Base-by-base conservation (phyloP, 2,329 filamentous ascomycete species). In the Stagonosporopsis cucurbitacearum region DNA sequence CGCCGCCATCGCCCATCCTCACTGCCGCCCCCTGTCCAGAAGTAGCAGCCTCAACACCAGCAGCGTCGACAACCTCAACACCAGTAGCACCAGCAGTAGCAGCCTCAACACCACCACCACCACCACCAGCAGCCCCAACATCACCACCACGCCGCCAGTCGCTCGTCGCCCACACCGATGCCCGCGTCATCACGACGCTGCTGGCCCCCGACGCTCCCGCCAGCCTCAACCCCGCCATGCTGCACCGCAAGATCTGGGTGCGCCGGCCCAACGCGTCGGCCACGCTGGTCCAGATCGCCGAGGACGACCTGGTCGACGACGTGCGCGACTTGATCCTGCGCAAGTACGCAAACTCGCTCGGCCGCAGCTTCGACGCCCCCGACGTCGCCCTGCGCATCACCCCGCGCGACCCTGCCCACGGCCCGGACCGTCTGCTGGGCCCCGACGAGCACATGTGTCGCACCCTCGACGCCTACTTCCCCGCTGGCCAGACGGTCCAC, bases 321-420 rank as follows among this genome's bases (percentile, higher is more conserved):
- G 88, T 96, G 59, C 89, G 94, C 66, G 95, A 97, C 66, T 86
- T 92, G 81, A 95, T 98, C 54, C 80, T 98, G 66, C 87, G 86
- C 69, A 98, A 98, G 80, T 99, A 98, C 75, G 87, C 88, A 66
- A 98, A 99, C 77, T 96, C 92, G 13, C 82, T 99, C 23, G 94
- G 94, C 46, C 88, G 88, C 66, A 90, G 85, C 48, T 97, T 93
- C 75, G 95, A 99, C 78, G 84, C 95, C 11, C 95, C 95, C 12
- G 95, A 99, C 75, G 84, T 99, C 54, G 87, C 85, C 11, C 81
- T 98, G 61, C 87, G 90, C 60, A 90, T 98, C 64, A 74, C 83
- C 15, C 86, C 90, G n/a, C 84, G 92, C 52, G 88, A 92, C 35
- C 72, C 72, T 22, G 59, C 62, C 79, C 70, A 68, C 25, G 59